Conservation (phyloP, 352 stramenopile genomes). For the Thalassiosira exigua region DNA sequence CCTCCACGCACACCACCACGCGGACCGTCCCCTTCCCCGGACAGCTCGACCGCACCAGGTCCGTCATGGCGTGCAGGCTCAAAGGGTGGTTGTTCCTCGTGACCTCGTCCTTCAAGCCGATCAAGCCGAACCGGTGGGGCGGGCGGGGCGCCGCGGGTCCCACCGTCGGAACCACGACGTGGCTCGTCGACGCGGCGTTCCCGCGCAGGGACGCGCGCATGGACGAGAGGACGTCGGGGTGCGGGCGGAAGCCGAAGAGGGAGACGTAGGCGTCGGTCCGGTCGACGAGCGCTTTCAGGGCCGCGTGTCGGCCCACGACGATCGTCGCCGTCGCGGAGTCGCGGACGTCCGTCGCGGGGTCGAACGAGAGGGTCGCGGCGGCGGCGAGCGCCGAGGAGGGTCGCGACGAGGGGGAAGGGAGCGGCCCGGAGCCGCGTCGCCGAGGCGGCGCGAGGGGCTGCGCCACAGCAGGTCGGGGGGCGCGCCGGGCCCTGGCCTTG, state of each 20-base stretch:
- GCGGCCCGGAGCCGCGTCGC: too few species aligned
- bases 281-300: constrained; percentile 33
- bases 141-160: background rate
- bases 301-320: constrained; percentile 41
- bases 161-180: background rate
- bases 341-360: constrained; percentile 34
- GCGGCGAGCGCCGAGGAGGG: constrained; percentile 20
- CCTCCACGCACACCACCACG: constrained; percentile 6
- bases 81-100: constrained; percentile 61
- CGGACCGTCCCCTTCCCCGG: constrained; percentile 56
- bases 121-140: too few species aligned
- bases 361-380: constrained; percentile 39
- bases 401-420: background rate
- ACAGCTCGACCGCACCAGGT: constrained; percentile 10
- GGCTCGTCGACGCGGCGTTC: background rate
- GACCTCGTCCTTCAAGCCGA: constrained; percentile 39
- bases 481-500: too few species aligned
- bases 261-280: constrained; percentile 42
- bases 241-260: constrained; percentile 47
- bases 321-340: constrained; percentile 43
- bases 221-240: constrained; percentile 30
- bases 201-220: constrained; percentile 28
- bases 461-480: too few species aligned
- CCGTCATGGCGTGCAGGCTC: constrained; percentile 54
- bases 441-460: background rate